Evolutionary conservation across 1,284 basidiomycete genomes (phyloP), one percentile per base, ranked within the genome.

Genomic region (Fistulina hepatica): DNA sequence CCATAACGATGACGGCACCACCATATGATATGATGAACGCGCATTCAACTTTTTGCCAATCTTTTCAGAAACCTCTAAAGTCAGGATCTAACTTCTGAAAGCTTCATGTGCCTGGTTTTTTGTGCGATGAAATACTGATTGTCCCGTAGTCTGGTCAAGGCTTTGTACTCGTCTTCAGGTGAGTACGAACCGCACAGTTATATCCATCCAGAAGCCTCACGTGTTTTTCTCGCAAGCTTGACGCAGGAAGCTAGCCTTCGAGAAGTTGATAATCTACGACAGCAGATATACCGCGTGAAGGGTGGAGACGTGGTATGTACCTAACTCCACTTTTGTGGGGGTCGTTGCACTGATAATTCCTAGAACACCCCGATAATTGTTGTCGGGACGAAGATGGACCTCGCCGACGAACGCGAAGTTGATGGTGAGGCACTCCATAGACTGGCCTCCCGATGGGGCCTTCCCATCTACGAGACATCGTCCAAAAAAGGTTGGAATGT

Each of bases 361-460:
- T 46, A 80, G 77, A 61, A 62, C 25, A 59, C 84, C 21, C 89
- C 89, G 7, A 83, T 93, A 48, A 82, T 92, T 24, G 71, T 92
- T 9, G 86, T 90, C 12, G 89, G 89, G 30, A 91, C 89, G 37
- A 93, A 93, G 58, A 70, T 85, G 42, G 90, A 93, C 57, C 73
- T 92, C 38, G 69, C 71, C 23, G 74, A 72, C 44, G 88, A 92
- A 58, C 73, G 90, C 21, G 84, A 90, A 52, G 86, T 93, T 4
- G 71, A 73, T 15, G 66, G 72, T 30, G 65, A 59, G 32, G 73
- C 71, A 0, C 81, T 88, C 30, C 72, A 81, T 48, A 60, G 71
- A 7, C 67, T 88, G 6, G 73, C 79, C 6, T 61, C 59, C 31
- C 63, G 66, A 6, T 90, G 86, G 86, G 65, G 66, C 31, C 59